Evolutionary conservation across 129 eudicot species (phyloP).

Genomic region (Oenanthe sinensis): DNA sequence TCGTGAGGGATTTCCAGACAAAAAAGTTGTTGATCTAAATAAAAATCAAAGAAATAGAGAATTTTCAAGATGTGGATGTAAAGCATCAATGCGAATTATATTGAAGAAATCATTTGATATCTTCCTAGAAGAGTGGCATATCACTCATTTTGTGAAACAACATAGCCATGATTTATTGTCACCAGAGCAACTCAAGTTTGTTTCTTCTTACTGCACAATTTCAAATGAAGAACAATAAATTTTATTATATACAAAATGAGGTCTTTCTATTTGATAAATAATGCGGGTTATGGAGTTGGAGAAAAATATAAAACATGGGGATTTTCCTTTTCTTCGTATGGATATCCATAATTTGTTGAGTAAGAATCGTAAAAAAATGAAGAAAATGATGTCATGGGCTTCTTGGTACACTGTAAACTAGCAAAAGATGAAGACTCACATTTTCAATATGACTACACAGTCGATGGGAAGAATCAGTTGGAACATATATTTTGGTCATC

Average conservation of each 20-base stretch:
- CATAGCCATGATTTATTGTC: background rate
- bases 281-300: background rate
- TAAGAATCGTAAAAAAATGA: background rate
- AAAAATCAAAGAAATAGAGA: background rate
- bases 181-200: background rate
- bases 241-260: background rate
- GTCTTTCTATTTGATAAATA: background rate
- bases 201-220: background rate
- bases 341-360: background rate
- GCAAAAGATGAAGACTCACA: background rate
- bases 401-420: background rate
- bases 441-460: background rate
- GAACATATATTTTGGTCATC: background rate
- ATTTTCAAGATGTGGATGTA: background rate
- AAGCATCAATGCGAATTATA: background rate
- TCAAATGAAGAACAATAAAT: background rate
- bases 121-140: background rate
- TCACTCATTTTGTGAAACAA: background rate
- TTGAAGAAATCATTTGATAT: background rate
- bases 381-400: background rate
- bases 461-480: background rate
- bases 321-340: background rate
- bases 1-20: too few species aligned
- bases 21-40: background rate
- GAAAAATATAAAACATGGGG: background rate